These are phyloP conservation scores for Acacia melanoxylon DNA, from an alignment of 306 rosid genomes.

Conservation along the genomic window DNA sequence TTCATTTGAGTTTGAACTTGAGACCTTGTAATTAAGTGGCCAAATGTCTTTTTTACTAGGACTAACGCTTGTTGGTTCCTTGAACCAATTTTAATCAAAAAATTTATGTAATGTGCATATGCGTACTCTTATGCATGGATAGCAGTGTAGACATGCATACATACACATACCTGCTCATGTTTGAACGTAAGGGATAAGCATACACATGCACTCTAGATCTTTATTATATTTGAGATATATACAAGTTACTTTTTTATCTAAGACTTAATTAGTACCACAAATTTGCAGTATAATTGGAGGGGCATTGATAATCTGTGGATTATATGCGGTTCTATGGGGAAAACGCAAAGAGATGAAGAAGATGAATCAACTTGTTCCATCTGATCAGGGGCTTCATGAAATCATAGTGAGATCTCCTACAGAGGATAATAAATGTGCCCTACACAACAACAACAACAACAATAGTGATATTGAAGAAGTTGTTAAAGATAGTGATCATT, in stretches of 20 bases:
- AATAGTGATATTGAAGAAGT: not conserved
- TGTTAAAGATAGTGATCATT: not conserved
- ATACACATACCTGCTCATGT: not conserved
- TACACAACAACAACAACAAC: not conserved
- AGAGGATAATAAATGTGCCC: not conserved
- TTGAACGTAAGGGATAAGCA: not conserved
- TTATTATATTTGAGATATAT: not conserved
- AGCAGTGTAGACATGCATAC: not conserved
- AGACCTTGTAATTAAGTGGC: no score
- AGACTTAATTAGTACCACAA: not conserved
- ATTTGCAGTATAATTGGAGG: conserved; percentile 27
- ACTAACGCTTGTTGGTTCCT: no score
- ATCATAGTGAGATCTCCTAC: not conserved
- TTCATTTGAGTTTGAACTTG: no score
- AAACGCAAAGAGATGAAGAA: conserved; percentile 37
- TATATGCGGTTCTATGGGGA: conserved; percentile 39
- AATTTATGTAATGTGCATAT: not conserved
- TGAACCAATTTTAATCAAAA: no score
- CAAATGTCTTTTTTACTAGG: no score
- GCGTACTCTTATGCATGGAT: not conserved
- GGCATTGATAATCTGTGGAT: conserved; percentile 29
- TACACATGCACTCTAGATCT: not conserved
- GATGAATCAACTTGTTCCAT: not conserved
- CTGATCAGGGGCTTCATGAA: not conserved
- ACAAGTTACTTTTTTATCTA: not conserved